A percentile compares a stretch with the other conserved stretches of the same genome.
These are phyloP conservation scores for Thelonectria olida DNA, from an alignment of 2,329 filamentous ascomycete genomes.

Conservation along the genomic window DNA sequence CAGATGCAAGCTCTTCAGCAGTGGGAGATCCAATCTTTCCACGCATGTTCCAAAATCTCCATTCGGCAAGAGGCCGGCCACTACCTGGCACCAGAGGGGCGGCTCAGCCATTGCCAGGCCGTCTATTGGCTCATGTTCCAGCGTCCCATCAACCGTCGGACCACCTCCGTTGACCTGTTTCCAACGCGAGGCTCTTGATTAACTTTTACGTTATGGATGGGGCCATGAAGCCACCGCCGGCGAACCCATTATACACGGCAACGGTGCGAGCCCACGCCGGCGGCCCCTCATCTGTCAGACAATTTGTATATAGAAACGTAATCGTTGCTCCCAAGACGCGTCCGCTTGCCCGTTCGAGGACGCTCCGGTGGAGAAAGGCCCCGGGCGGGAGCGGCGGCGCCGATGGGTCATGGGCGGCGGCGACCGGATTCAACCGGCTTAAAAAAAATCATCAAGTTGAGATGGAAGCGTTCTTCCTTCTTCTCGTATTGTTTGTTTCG, in stretches of 20 bases:
- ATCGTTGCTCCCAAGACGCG: not conserved
- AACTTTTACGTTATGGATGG: conserved; percentile 15
- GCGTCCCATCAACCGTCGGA: not conserved
- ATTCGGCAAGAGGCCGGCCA: not conserved
- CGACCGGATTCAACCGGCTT: conserved; percentile 2
- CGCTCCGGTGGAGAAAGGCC: not conserved
- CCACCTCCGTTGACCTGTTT: not conserved
- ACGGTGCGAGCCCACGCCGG: not conserved
- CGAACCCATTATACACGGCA: not conserved
- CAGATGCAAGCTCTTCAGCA: not conserved
- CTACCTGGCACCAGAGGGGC: not conserved
- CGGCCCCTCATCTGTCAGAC: conserved; percentile 2
- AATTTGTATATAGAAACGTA: not conserved
- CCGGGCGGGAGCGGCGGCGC: not conserved
- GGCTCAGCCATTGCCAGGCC: not conserved
- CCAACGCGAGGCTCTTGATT: not conserved
- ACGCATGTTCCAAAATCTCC: not conserved
- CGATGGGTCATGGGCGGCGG: not conserved
- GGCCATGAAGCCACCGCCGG: not conserved
- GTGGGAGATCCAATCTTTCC: not conserved
- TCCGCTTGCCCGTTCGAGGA: not conserved
- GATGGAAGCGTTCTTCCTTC: not conserved
- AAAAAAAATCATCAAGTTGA: not conserved
- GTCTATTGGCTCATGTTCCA: not conserved
- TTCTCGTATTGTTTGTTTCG: not conserved